These are phyloP conservation scores for Mariannaea elegans DNA, from an alignment of 2,329 filamentous ascomycete genomes.

Conservation along the genomic window DNA sequence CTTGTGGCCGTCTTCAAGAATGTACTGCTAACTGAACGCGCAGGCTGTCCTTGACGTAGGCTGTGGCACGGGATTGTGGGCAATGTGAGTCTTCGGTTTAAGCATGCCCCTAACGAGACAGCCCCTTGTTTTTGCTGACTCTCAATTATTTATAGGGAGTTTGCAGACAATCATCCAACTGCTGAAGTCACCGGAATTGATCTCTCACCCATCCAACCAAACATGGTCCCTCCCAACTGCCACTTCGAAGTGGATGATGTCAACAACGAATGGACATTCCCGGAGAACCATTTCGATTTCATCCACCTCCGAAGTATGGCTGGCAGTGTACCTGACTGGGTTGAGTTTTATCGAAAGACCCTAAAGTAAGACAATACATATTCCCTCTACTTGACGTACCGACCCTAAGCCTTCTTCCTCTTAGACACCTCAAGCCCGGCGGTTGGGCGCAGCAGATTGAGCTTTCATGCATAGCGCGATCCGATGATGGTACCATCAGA, in stretches of 20 bases:
- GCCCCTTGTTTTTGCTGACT: background rate
- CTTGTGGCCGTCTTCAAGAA: background rate
- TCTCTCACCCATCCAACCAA: slow-evolving; percentile 66
- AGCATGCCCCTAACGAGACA: slow-evolving; percentile 22
- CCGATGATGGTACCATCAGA: slow-evolving; percentile 39
- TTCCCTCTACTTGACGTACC: slow-evolving; percentile 46
- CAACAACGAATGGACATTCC: slow-evolving; percentile 58
- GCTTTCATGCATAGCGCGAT: slow-evolving; percentile 16
- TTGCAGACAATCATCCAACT: slow-evolving; percentile 52
- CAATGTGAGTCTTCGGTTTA: slow-evolving; percentile 32
- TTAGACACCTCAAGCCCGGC: slow-evolving; percentile 22
- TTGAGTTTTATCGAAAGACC: slow-evolving; percentile 56
- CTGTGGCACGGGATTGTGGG: slow-evolving; percentile 49
- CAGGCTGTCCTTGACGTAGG: slow-evolving; percentile 45
- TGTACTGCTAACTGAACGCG: background rate
- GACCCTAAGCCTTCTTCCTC: background rate
- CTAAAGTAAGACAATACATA: slow-evolving; percentile 52
- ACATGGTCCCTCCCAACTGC: slow-evolving; percentile 67
- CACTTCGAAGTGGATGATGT: slow-evolving; percentile 72
- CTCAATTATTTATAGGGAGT: slow-evolving; percentile 28
- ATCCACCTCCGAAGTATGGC: slow-evolving; percentile 65
- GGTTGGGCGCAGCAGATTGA: slow-evolving; percentile 25
- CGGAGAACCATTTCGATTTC: slow-evolving; percentile 60
- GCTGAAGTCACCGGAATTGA: slow-evolving; percentile 61
- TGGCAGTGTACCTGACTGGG: slow-evolving; percentile 63